These are phyloP conservation scores for Cystobasidiaceae sp. DNA, from an alignment of 1,284 basidiomycete species.

Conservation along the genomic window DNA sequence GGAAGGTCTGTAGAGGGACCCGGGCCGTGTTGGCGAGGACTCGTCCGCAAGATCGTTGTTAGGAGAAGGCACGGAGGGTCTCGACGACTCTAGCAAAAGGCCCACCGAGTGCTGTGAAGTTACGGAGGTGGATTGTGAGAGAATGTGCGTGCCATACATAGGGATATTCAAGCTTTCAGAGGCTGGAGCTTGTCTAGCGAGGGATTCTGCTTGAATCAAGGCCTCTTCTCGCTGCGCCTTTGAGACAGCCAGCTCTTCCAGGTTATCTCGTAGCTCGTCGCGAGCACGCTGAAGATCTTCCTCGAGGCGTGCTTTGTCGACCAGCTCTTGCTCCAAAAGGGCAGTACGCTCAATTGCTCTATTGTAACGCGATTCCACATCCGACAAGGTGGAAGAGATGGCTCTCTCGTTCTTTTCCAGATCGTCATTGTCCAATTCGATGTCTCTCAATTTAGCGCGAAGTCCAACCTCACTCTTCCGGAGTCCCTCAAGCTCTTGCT, in stretches of 20 bases:
- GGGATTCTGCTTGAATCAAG: neutral
- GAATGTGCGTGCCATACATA: too few species aligned
- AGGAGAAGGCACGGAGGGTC: neutral
- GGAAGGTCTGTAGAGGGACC: neutral
- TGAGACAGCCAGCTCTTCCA: conserved; percentile 14
- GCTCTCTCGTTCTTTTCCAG: conserved; percentile 55
- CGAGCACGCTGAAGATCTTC: conserved; percentile 87
- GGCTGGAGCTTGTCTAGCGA: neutral
- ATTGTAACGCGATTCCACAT: conserved; percentile 78
- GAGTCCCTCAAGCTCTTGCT: conserved; percentile 70
- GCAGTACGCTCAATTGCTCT: conserved; percentile 93
- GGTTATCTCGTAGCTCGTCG: conserved; percentile 73
- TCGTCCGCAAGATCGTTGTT: conserved; percentile 18
- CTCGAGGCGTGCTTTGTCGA: conserved; percentile 82
- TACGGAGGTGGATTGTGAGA: neutral
- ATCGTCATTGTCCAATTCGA: conserved; percentile 95
- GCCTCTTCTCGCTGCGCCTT: neutral
- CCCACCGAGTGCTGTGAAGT: neutral
- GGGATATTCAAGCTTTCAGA: too few species aligned
- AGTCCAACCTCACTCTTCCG: conserved; percentile 39
- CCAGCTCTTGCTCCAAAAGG: conserved; percentile 89
- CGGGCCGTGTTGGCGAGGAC: neutral
- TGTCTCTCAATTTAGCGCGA: conserved; percentile 55
- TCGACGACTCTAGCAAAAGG: neutral
- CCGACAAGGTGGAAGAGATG: conserved; percentile 60